phyloP scores from a whole-genome alignment of 2,329 filamentous ascomycete genomes.

The Colletotrichum sp. region DNA sequence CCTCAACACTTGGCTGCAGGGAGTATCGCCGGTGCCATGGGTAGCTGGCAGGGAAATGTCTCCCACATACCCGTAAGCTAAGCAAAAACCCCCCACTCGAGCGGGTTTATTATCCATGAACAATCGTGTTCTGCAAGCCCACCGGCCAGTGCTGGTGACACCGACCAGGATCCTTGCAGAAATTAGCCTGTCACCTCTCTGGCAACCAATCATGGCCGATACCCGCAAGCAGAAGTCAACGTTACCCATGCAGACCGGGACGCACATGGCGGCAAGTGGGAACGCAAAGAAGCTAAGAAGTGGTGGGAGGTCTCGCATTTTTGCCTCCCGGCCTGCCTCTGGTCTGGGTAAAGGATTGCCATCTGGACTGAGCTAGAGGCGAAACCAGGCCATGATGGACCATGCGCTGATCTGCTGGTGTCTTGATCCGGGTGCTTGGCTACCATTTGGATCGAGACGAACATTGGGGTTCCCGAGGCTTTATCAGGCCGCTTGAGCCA shows the following conservation, averaged over 20 bases:
- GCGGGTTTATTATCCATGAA: slow-evolving; percentile 7
- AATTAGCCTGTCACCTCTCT: not conserved
- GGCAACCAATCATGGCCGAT: not conserved
- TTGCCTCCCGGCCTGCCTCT: not conserved
- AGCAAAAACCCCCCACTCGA: not conserved
- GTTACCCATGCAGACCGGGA: not conserved
- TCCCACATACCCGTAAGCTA: slow-evolving; percentile 15
- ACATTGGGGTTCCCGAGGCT: not conserved
- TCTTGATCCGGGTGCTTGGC: not conserved
- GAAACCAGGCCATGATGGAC: not conserved
- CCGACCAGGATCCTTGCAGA: slow-evolving; percentile 5
- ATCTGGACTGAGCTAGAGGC: not conserved
- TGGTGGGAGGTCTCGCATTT: not conserved
- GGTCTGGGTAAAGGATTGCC: slow-evolving; percentile 1
- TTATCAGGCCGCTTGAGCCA: not conserved
- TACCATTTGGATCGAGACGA: not conserved
- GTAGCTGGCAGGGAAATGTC: not conserved
- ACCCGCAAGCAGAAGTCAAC: not conserved
- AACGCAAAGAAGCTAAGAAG: not conserved
- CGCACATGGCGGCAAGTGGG: slow-evolving; percentile 12
- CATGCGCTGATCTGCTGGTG: slow-evolving; percentile 2
- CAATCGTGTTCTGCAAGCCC: not conserved
- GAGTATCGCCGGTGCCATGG: slow-evolving; percentile 1
- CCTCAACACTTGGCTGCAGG: slow-evolving; percentile 17
- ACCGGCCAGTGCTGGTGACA: not conserved